Conservation (phyloP, 2,329 filamentous ascomycete genomes). For the Fusarium hostae region DNA sequence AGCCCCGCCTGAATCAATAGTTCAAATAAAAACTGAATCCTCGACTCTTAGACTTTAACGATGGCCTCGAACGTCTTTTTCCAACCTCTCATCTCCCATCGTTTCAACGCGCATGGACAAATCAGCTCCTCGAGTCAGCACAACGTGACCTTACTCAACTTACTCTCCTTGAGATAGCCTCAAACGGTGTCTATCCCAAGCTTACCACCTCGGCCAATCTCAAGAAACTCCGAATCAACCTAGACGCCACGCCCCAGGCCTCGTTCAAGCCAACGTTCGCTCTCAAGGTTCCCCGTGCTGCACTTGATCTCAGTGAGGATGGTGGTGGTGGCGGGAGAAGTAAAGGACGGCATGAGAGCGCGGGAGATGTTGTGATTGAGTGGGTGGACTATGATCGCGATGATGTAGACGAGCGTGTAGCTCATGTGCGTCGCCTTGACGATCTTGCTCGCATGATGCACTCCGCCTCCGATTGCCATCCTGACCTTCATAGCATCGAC, state of each 20-base stretch:
- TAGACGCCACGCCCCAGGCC: slow-evolving; percentile 54
- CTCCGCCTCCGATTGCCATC: slow-evolving; percentile 56
- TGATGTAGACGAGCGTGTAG: slow-evolving; percentile 54
- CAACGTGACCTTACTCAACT: slow-evolving; percentile 56
- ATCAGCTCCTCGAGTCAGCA: slow-evolving; percentile 58
- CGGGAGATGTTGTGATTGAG: slow-evolving; percentile 54
- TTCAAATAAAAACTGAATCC: background rate
- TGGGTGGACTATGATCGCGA: slow-evolving; percentile 59
- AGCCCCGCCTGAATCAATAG: background rate
- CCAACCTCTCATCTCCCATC: slow-evolving; percentile 55
- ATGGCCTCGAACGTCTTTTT: slow-evolving; percentile 60
- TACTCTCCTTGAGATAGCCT: slow-evolving; percentile 55
- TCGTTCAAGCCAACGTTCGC: slow-evolving; percentile 57
- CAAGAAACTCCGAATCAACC: slow-evolving; percentile 60
- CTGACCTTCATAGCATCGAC: slow-evolving; percentile 59
- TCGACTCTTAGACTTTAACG: slow-evolving; percentile 55
- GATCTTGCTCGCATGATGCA: slow-evolving; percentile 61
- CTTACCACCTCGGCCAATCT: slow-evolving; percentile 56
- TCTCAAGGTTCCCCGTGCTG: slow-evolving; percentile 51
- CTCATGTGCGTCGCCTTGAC: slow-evolving; percentile 57
- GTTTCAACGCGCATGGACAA: slow-evolving; percentile 58
- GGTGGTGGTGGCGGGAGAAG: slow-evolving; percentile 37
- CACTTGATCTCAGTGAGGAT: slow-evolving; percentile 43
- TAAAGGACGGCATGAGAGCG: slow-evolving; percentile 49
- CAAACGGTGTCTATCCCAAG: slow-evolving; percentile 55